Conservation (phyloP, 1,284 basidiomycete genomes). For the Porodaedalea pini region DNA sequence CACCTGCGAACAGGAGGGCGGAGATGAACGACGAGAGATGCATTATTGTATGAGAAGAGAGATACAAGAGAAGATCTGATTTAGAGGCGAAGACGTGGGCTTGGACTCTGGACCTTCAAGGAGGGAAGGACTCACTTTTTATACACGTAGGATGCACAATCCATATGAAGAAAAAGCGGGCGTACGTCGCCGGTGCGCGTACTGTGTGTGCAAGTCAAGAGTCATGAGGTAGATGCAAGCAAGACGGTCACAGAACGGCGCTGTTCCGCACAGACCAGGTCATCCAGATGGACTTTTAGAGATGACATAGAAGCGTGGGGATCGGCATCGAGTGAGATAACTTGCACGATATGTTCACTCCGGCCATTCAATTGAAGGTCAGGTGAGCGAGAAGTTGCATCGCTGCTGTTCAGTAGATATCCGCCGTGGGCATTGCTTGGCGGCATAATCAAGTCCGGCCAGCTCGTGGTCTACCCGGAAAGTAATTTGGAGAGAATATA, state of each 20-base stretch:
- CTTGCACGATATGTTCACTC: neutral
- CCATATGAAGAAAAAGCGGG: too few relatives aligned
- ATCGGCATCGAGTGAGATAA: neutral
- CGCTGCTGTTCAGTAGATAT: too few relatives aligned
- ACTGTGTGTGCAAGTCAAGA: neutral
- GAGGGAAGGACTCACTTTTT: neutral
- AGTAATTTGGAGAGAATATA: too few relatives aligned
- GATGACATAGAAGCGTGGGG: neutral
- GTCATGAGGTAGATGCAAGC: neutral
- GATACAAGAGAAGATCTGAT: neutral
- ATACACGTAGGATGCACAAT: neutral
- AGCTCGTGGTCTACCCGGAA: too few relatives aligned
- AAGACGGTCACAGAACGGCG: neutral
- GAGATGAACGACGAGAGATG: constrained; percentile 3
- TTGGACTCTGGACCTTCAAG: neutral
- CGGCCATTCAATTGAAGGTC: neutral
- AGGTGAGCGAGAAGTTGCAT: neutral
- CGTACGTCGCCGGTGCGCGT: neutral
- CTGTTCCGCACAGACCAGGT: neutral
- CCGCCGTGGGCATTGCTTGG: too few relatives aligned
- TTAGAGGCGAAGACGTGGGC: neutral
- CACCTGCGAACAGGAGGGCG: constrained; percentile 24
- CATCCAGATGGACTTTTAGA: neutral
- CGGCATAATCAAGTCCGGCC: too few relatives aligned
- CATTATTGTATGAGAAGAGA: neutral